Evolutionary conservation across 495 filamentous ascomycete species (phyloP), one percentile per base, ranked within the genome.

Genomic region (Entonaema liquescens): DNA sequence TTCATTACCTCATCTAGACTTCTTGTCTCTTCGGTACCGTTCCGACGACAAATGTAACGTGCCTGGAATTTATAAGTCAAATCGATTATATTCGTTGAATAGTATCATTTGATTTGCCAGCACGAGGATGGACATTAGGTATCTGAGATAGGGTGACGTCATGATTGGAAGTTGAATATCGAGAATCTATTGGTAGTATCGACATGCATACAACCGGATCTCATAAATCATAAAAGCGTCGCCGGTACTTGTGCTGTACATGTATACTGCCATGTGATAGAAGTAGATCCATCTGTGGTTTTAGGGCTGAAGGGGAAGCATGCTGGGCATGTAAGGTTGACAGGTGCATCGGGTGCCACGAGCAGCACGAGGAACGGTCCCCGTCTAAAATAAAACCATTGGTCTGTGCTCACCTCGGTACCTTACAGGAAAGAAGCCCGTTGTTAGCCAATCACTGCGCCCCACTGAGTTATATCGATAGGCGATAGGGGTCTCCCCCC

Each of bases 331-430:
- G 33, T 40, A 50, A 44, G 57, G 52, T 62, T 63, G 59, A 40
- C 57, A 62, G 42, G 52, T 54, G 35, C 64, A 56, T 67, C 69
- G 59, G 59, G 69, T 67, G 26, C 59, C 69, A 72, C 69, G 59
- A 47, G 17, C 42, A 21, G 42, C 42, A 47, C 42, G 42, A 47
- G 57, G 69, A 59, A 72, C 59, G 64, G 59, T 44, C 29, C 28
- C 29, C 25, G 50, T 59, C 25, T 29, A 54, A 71, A 71, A 62
- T 67, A 67, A 65, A 56, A 13, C 2, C 3, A 4, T 55, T 67
- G 68, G 59, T 50, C 62, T 19, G 63, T 71, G 63, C 62, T 9
- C 52, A 29, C 19, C 9, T 44, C 53, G 38, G 68, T 71, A 71
- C 68, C 68, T 71, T 67, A 58, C 68, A 71, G 62, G 15, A 59